Evolutionary conservation across 306 rosid species (phyloP).

Genomic region (Oemleria cerasiformis): DNA sequence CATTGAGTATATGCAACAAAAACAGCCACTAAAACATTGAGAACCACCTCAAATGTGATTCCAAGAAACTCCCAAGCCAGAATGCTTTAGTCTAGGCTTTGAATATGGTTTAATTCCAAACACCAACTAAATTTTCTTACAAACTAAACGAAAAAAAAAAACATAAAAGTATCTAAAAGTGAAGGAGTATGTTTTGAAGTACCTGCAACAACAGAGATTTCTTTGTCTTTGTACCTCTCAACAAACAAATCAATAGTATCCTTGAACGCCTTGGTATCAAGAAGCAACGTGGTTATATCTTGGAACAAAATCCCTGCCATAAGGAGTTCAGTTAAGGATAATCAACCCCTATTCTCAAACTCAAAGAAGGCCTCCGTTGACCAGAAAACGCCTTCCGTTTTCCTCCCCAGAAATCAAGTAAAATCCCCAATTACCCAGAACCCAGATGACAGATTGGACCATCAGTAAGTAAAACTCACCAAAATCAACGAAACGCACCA

Average conservation of each 20-base stretch:
- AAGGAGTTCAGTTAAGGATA: conserved; percentile 3
- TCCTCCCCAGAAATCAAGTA: not conserved
- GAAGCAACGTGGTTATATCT: conserved; percentile 91
- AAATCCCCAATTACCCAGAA: conserved; percentile 1
- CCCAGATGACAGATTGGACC: conserved; percentile 12
- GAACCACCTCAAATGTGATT: not conserved
- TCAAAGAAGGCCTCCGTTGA: not conserved
- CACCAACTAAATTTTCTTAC: not conserved
- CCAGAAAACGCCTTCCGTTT: not conserved
- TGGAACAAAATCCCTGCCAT: conserved; percentile 88
- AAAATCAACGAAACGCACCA: not conserved
- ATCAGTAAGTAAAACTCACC: not conserved
- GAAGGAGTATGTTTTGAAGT: conserved; percentile 2
- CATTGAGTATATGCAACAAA: conserved; percentile 10
- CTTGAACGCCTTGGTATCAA: conserved; percentile 81
- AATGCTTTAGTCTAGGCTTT: conserved; percentile 2
- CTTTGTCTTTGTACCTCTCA: conserved; percentile 82
- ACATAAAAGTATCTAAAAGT: not conserved
- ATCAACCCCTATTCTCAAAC: not conserved
- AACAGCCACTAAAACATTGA: conserved; percentile 7
- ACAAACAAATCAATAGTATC: conserved; percentile 93
- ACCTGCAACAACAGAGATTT: conserved; percentile 95
- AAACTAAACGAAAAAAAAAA: not conserved
- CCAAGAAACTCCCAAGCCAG: not conserved
- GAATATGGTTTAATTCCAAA: not conserved